Evolutionary conservation across 164 flowering plant genomes (phyloP).

Genomic region (Amborella trichopoda): DNA sequence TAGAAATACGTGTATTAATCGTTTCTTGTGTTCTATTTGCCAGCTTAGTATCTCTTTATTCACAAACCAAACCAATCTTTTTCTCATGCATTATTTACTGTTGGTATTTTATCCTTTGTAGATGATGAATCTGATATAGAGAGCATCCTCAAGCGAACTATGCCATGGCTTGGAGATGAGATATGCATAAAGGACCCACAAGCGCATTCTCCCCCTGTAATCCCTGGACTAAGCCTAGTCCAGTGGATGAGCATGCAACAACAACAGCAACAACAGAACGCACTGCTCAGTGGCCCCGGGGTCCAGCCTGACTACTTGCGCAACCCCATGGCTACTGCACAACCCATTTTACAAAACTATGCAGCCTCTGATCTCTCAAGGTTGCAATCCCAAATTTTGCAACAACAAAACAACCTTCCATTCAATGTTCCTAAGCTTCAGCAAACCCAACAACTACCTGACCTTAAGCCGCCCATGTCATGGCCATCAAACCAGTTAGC

Average conservation of each 20-base stretch:
- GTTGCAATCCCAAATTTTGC: conserved; percentile 45
- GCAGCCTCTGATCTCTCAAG: conserved; percentile 56
- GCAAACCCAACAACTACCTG: conserved; percentile 52
- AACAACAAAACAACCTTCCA: conserved; percentile 44
- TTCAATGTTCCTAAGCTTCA: conserved; percentile 50
- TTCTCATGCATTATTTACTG: too few species aligned
- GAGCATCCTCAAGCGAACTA: conserved; percentile 59
- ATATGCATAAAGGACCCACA: conserved; percentile 58
- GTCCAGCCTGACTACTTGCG: conserved; percentile 56
- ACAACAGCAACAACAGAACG: conserved; percentile 22
- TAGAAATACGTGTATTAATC: too few species aligned
- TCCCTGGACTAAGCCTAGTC: conserved; percentile 67
- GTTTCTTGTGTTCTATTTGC: too few species aligned
- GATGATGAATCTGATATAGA: conserved; percentile 79
- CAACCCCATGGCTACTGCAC: conserved; percentile 29
- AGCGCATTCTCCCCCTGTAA: conserved; percentile 19
- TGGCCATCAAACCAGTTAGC: too few species aligned
- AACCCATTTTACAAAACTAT: conserved; percentile 28
- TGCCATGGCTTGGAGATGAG: conserved; percentile 93
- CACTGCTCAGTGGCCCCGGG: conserved; percentile 32
- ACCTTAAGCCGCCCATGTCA: too few species aligned
- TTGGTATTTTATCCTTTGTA: too few species aligned
- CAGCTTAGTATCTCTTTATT: background rate
- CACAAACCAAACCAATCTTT: too few species aligned
- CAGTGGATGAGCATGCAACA: conserved; percentile 97